Evolutionary conservation across 768 basidiomycete genomes (phyloP).

Genomic region (Suillus spraguei): DNA sequence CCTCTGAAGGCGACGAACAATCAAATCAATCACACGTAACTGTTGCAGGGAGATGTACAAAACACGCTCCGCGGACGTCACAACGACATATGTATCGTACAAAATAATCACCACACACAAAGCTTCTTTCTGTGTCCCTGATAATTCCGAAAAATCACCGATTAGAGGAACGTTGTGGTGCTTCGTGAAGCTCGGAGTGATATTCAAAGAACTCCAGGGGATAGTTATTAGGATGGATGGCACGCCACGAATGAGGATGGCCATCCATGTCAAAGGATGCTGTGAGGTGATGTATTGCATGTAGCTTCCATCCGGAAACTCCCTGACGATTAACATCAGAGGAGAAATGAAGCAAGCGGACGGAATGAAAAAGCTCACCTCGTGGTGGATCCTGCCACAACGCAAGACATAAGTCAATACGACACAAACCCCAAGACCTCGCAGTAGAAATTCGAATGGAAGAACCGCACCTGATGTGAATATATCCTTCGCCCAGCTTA

Average conservation of each 20-base stretch:
- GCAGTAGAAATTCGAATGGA: not conserved
- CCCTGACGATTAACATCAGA: not conserved
- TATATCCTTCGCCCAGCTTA: slow-evolving; percentile 58
- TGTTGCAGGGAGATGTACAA: not conserved
- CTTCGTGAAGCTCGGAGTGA: slow-evolving; percentile 7
- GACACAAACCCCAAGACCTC: not conserved
- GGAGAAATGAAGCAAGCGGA: not conserved
- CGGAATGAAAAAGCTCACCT: not conserved
- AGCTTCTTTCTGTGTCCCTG: slow-evolving; percentile 6
- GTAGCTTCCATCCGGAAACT: slow-evolving; percentile 5
- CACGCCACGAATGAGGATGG: slow-evolving; percentile 59
- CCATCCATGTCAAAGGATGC: slow-evolving; percentile 38
- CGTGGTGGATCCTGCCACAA: slow-evolving; percentile 10
- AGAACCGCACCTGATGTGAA: slow-evolving; percentile 66
- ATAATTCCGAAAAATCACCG: not conserved
- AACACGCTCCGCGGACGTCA: slow-evolving; percentile 9
- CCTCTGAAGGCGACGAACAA: slow-evolving; percentile 1
- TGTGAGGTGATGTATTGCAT: slow-evolving; percentile 5
- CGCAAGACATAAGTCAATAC: not conserved
- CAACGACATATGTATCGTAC: slow-evolving; percentile 6
- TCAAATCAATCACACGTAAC: slow-evolving; percentile 9
- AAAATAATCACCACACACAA: not conserved
- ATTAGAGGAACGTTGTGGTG: slow-evolving; percentile 1
- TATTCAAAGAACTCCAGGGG: slow-evolving; percentile 45
- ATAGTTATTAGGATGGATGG: slow-evolving; percentile 59